phyloP scores from a whole-genome alignment of 495 filamentous ascomycete genomes.

The Chaetomium fimeti region DNA sequence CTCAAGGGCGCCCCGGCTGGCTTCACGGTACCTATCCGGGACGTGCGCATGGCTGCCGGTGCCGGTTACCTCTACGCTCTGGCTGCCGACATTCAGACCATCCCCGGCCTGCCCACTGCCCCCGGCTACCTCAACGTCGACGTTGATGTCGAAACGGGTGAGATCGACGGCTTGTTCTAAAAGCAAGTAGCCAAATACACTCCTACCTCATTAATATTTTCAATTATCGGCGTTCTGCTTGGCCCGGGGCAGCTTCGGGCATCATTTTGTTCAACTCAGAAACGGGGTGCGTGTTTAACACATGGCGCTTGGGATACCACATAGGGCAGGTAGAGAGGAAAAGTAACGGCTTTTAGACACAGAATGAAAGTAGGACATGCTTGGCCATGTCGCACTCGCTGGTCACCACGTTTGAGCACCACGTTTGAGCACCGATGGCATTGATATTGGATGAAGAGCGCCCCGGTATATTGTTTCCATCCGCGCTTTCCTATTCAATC shows the following conservation, averaged over 20 bases:
- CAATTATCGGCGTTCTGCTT: conserved; percentile 2
- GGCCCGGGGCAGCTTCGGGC: background rate
- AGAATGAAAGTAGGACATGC: background rate
- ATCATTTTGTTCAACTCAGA: conserved; percentile 30
- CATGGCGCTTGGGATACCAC: conserved; percentile 29
- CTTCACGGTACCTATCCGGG: conserved; percentile 92
- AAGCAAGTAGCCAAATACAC: background rate
- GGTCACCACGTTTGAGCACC: background rate
- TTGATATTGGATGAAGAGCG: background rate
- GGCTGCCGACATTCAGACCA: conserved; percentile 97
- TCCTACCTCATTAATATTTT: background rate
- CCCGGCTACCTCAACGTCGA: conserved; percentile 97
- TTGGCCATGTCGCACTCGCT: background rate
- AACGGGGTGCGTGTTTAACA: conserved; percentile 33
- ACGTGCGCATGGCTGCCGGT: conserved; percentile 90
- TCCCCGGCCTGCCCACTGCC: conserved; percentile 91
- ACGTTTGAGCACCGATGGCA: background rate
- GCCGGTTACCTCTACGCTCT: conserved; percentile 93
- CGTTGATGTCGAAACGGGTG: conserved; percentile 86
- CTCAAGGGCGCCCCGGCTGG: conserved; percentile 96
- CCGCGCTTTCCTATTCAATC: background rate
- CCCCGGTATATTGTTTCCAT: background rate
- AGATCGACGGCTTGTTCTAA: conserved; percentile 94
- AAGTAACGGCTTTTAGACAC: background rate
- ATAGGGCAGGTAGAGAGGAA: background rate